Percentiles rank a stretch among this genome's conserved stretches.
These are phyloP conservation scores for Sphagnurus paluster DNA, from an alignment of 1,284 basidiomycete genomes.

Conservation along the genomic window DNA sequence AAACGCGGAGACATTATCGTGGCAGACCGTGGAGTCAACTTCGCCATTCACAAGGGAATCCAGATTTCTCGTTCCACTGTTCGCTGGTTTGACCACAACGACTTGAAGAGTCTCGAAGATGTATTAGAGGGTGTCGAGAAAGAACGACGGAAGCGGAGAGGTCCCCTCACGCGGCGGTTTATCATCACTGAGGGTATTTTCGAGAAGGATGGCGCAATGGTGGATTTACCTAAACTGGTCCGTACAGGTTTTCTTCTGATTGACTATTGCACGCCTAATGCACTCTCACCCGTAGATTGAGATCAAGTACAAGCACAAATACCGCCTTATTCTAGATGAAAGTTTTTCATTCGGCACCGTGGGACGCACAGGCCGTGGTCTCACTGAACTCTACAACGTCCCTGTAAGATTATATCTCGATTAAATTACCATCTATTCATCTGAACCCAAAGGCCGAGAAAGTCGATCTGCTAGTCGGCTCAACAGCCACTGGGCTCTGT, in stretches of 20 bases:
- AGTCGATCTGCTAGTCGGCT: slow-evolving; percentile 84
- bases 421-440: slow-evolving; percentile 1
- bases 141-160: slow-evolving; percentile 83
- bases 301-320: slow-evolving; percentile 94
- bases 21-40: slow-evolving; percentile 93
- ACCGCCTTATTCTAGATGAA: slow-evolving; percentile 94
- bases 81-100: slow-evolving; percentile 96
- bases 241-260: not conserved
- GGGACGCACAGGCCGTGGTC: slow-evolving; percentile 89
- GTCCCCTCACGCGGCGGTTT: slow-evolving; percentile 87
- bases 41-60: slow-evolving; percentile 97
- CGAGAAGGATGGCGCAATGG: slow-evolving; percentile 91
- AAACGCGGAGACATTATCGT: slow-evolving; percentile 98
- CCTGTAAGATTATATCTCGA: slow-evolving; percentile 53
- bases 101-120: slow-evolving; percentile 87
- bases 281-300: slow-evolving; percentile 63
- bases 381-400: slow-evolving; percentile 93
- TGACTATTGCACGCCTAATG: too few relatives aligned
- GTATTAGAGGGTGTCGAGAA: slow-evolving; percentile 84
- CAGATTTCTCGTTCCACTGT: slow-evolving; percentile 93
- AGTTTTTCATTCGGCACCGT: slow-evolving; percentile 91
- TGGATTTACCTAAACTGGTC: slow-evolving; percentile 88
- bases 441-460: slow-evolving; percentile 59
- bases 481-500: slow-evolving; percentile 83
- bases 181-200: slow-evolving; percentile 98